Evolutionary conservation across 306 rosid genomes (phyloP), one percentile per base, ranked within the genome.

Genomic region (Alnus glutinosa): DNA sequence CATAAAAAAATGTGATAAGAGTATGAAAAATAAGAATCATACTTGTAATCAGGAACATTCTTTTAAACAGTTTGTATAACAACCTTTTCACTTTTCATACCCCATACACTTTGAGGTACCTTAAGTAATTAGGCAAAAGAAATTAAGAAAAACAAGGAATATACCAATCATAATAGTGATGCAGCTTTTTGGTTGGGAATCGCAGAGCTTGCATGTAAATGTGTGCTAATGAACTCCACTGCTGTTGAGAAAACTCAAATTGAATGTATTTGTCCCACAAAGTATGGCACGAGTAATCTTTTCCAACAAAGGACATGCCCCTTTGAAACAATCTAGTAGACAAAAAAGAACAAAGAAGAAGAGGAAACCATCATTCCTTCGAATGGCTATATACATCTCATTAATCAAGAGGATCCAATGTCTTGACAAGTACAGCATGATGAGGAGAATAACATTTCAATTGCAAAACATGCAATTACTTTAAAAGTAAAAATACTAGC

Each of bases 241-340:
- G 86, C 85, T 87, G 88, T 86, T 87, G 94, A 81, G 97, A 92
- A 82, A 85, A 88, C 89, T 91, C 97, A 75, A 94, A 94, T 36
- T 85, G 90, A 69, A 94, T 90, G 85, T 89, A 94, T 71, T 87
- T 87, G 87, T 92, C 98, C 98, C 97, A 94, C 88, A 94, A 83
- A 66, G 86, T 71, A 86, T 89, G 88, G 82, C 97, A 89, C 16
- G 62, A 80, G 83, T 90, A 92, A 76, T 94, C 98, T 91, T 88
- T 94, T 77, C 97, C 92, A 83, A 94, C 90, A 83, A 90, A 90
- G 73, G 93, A 90, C 67, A 90, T 54, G 74, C 92, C 97, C 89
- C 98, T 86, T 76, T 77, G 83, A 75, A 94, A 91, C 77, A 92
- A 82, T 80, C 98, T 94, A 86, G 73, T 63, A 70, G 76, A 58